Conservation (phyloP, 2,329 filamentous ascomycete genomes). For the Alternaria consortialis region DNA sequence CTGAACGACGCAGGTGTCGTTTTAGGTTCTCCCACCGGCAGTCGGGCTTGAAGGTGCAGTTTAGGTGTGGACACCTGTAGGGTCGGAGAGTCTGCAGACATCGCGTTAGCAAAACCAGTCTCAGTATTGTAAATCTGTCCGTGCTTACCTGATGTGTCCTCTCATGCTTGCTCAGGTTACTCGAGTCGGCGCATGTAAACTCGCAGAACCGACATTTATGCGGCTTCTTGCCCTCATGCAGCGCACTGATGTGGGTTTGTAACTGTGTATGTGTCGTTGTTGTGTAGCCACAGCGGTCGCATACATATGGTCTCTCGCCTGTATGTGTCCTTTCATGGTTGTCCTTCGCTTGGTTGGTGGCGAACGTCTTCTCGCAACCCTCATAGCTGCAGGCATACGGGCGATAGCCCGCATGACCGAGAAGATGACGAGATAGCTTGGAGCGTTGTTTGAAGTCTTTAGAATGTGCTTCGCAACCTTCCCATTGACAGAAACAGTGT, state of each 20-base stretch:
- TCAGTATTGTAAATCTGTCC: neutral
- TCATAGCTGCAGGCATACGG: conserved; percentile 48
- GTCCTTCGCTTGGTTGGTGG: conserved; percentile 52
- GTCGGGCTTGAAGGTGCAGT: conserved; percentile 51
- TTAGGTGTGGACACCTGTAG: conserved; percentile 48
- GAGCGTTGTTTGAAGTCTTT: conserved; percentile 54
- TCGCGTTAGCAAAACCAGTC: neutral
- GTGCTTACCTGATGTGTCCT: conserved; percentile 45
- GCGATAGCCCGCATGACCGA: conserved; percentile 49
- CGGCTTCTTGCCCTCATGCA: conserved; percentile 49
- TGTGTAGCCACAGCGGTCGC: conserved; percentile 48
- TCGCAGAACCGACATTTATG: conserved; percentile 51
- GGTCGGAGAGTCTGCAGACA: conserved; percentile 42
- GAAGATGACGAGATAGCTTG: conserved; percentile 50
- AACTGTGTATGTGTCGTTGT: conserved; percentile 53
- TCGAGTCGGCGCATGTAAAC: conserved; percentile 50
- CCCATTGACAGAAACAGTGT: conserved; percentile 49
- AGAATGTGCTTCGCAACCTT: conserved; percentile 41
- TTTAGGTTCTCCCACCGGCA: conserved; percentile 53
- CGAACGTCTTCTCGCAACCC: conserved; percentile 51
- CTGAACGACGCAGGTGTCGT: conserved; percentile 48
- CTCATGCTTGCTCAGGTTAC: conserved; percentile 51
- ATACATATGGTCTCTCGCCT: conserved; percentile 48
- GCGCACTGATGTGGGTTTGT: conserved; percentile 50
- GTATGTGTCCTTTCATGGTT: conserved; percentile 53